These are phyloP conservation scores for Chlamydomonas eustigma DNA, from an alignment of 139 green algal species.

Conservation along the genomic window DNA sequence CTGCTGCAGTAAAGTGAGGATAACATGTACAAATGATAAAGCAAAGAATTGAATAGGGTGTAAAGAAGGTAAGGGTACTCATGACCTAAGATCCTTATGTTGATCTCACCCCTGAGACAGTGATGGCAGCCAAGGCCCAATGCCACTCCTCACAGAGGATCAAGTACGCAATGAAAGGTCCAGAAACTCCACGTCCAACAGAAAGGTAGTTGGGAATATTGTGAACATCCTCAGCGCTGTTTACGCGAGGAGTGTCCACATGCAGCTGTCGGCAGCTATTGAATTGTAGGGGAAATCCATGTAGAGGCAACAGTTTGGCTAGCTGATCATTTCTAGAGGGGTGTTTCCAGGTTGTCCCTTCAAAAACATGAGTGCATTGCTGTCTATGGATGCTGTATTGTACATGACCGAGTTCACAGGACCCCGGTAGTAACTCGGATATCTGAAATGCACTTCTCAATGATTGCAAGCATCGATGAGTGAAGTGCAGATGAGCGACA, in stretches of 20 bases:
- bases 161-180: constrained; percentile 32
- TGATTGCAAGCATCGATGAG: not conserved
- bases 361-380: not conserved
- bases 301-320: not conserved
- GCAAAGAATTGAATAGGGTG: not conserved
- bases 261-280: not conserved
- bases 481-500: not conserved
- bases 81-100: not conserved
- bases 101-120: constrained; percentile 41
- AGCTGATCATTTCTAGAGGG: not conserved
- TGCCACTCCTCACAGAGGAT: constrained; percentile 36
- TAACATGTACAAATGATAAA: not conserved
- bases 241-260: not conserved
- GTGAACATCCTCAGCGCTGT: not conserved
- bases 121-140: constrained; percentile 22
- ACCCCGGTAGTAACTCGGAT: not conserved
- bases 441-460: not conserved
- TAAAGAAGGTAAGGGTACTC: not conserved
- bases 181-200: constrained; percentile 24
- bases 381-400: not conserved
- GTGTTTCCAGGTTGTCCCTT: too few relatives aligned
- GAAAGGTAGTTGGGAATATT: constrained; percentile 46
- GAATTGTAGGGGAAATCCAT: not conserved
- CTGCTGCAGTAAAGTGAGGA: too few relatives aligned
- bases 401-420: not conserved